A percentile compares a stretch with the other conserved stretches of the same genome.
Conservation (phyloP, 768 basidiomycete species). For the Collybia sordida region DNA sequence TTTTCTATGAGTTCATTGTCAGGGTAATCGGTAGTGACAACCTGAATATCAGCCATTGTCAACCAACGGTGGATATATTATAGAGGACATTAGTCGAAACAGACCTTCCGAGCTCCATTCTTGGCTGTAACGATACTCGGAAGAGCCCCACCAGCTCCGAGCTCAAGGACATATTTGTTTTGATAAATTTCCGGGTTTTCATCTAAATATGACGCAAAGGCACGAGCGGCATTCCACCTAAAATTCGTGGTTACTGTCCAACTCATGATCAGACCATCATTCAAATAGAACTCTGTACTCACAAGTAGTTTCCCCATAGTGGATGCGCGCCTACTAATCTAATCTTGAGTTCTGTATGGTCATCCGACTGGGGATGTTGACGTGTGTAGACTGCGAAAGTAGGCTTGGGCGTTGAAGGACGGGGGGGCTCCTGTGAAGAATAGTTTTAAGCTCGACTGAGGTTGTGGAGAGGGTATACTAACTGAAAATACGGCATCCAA, state of each 20-base stretch:
- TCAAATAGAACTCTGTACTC: slow-evolving; percentile 12
- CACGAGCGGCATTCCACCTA: slow-evolving; percentile 82
- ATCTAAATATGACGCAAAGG: slow-evolving; percentile 72
- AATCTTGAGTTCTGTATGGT: slow-evolving; percentile 52
- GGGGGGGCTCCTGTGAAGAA: slow-evolving; percentile 56
- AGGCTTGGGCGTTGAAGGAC: slow-evolving; percentile 68
- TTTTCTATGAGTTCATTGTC: slow-evolving; percentile 76
- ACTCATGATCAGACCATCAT: neutral
- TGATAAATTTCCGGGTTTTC: slow-evolving; percentile 46
- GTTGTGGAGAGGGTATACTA: slow-evolving; percentile 14
- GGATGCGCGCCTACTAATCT: slow-evolving; percentile 78
- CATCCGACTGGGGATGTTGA: slow-evolving; percentile 7
- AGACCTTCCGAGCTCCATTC: slow-evolving; percentile 70
- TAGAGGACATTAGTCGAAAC: slow-evolving; percentile 11
- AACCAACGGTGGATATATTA: neutral
- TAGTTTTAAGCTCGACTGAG: neutral
- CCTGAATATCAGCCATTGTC: slow-evolving; percentile 38
- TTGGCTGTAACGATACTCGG: slow-evolving; percentile 77
- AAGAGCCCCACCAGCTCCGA: slow-evolving; percentile 92
- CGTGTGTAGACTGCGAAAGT: slow-evolving; percentile 46
- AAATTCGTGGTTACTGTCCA: neutral
- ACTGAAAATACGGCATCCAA: slow-evolving; percentile 55
- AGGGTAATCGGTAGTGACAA: slow-evolving; percentile 91
- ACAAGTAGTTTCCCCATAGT: slow-evolving; percentile 83
- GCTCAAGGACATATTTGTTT: slow-evolving; percentile 64